Base-by-base conservation (phyloP, 2,329 filamentous ascomycete species). In the Diaporthe ilicicola region DNA sequence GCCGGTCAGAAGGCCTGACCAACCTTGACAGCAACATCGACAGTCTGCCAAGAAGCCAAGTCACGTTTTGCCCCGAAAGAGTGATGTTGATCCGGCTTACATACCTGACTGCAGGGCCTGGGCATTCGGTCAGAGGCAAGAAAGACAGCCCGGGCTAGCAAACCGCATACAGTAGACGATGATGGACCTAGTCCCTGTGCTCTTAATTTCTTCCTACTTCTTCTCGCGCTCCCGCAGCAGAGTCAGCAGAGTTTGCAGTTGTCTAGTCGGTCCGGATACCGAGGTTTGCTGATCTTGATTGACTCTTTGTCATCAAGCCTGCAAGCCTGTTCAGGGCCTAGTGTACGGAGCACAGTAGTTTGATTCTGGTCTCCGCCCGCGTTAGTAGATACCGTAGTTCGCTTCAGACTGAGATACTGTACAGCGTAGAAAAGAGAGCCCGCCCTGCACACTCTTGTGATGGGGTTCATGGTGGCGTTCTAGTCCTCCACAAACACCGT, bases 1-100 rank as follows among this genome's bases (percentile, higher is more conserved):
- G 32, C 51, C 50, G 39, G 56, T 48, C 29, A 42, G 39, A 12
- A 29, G 24, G 37, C 24, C 29, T 51, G 19, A 12, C 29, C 42
- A 62, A 62, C 59, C 42, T 48, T 48, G 59, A 62, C 19, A 44
- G 59, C 59, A 19, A 48, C 56, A 48, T 62, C 27, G 24, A 13
- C 24, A 22, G 39, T 15, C 42, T 24, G 56, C 56, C 56, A 62
- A 62, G 56, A 24, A 32, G 56, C 56, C 56, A 46, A 61, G 56
- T 22, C 56, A 62, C n/a, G 19, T 48, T 27, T 62, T 62, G 42
- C 27, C 56, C 56, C 54, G 54, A 56, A 39, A 56, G 54, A 27
- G 54, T 17, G 13, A 56, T n/a, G n/a, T n/a, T 56, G 54, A 42
- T 56, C 32, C 56, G 56, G 56, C 39, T 62, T 46, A 62, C 39